Percentiles rank a stretch among this genome's conserved stretches.
Evolutionary conservation across 331 rosid species (phyloP).

Genomic region (Phaseolus coccineus): DNA sequence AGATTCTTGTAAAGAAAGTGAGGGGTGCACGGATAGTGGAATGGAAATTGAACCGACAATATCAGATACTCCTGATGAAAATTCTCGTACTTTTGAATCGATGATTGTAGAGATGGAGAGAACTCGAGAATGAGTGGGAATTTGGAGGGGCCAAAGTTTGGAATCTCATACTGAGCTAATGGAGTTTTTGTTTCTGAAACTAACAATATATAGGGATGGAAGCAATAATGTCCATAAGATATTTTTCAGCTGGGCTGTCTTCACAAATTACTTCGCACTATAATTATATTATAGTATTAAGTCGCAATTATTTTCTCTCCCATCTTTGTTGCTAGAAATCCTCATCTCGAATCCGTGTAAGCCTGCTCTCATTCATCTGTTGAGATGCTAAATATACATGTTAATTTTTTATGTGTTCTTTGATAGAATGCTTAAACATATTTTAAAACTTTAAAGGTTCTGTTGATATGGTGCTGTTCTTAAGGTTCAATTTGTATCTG

Average conservation of each 20-base stretch:
- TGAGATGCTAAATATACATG: constrained; percentile 2
- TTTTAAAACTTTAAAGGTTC: constrained; percentile 1
- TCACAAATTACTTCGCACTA: constrained; percentile 1
- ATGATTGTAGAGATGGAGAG: constrained; percentile 62
- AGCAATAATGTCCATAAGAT: constrained; percentile 10
- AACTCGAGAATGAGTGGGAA: constrained; percentile 46
- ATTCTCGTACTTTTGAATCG: constrained; percentile 51
- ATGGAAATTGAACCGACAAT: constrained; percentile 60
- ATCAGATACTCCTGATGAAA: constrained; percentile 42
- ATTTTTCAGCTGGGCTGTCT: constrained; percentile 37
- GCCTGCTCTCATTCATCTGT: constrained; percentile 18
- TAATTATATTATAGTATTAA: constrained; percentile 15
- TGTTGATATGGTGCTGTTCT: constrained; percentile 25
- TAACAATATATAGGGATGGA: constrained; percentile 31
- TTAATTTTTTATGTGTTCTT: background rate
- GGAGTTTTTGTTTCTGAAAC: constrained; percentile 56
- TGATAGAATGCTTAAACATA: constrained; percentile 29
- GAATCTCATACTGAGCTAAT: constrained; percentile 56
- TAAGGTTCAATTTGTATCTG: constrained; percentile 26
- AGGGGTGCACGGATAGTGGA: constrained; percentile 43
- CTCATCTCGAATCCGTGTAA: constrained; percentile 43
- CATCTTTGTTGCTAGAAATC: constrained; percentile 45
- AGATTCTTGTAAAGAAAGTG: constrained; percentile 51
- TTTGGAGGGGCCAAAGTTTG: constrained; percentile 47
- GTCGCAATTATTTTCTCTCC: constrained; percentile 27